Conservation (phyloP, 129 eudicot genomes). For the Flaveria robusta region DNA sequence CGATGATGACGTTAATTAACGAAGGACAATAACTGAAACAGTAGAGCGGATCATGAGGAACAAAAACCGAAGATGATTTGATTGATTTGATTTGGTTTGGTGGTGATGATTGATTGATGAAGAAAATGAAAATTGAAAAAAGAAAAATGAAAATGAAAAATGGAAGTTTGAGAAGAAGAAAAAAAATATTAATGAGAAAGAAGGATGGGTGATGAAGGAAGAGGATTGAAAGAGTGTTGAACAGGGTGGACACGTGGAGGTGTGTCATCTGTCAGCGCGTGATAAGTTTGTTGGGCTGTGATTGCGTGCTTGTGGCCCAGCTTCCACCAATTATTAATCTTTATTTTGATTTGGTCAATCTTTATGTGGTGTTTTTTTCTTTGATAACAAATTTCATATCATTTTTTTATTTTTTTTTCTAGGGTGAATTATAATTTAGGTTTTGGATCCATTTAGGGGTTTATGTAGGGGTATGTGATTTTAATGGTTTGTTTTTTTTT, state of each 20-base stretch:
- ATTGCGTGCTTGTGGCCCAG: conserved; percentile 24
- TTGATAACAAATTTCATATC: background rate
- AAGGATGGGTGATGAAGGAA: background rate
- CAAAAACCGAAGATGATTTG: conserved; percentile 32
- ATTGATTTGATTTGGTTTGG: conserved; percentile 35
- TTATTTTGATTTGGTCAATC: background rate
- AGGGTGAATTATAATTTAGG: too few relatives aligned
- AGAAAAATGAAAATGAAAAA: background rate
- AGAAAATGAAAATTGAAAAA: background rate
- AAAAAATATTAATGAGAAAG: too few relatives aligned
- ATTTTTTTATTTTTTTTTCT: background rate
- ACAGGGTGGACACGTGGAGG: conserved; percentile 43
- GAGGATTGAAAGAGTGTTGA: conserved; percentile 33
- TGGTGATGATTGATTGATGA: conserved; percentile 12
- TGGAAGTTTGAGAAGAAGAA: too few relatives aligned
- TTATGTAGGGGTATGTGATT: too few relatives aligned
- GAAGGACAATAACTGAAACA: conserved; percentile 26
- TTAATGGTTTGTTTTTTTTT: too few relatives aligned
- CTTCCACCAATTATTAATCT: background rate
- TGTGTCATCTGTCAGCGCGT: conserved; percentile 39
- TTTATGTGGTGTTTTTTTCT: background rate
- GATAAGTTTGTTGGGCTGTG: conserved; percentile 11
- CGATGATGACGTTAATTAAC: conserved; percentile 7
- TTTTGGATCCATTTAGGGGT: too few relatives aligned
- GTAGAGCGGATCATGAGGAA: conserved; percentile 32